These are phyloP conservation scores for Fusarium begoniae DNA, from an alignment of 2,329 filamentous ascomycete species.

Conservation along the genomic window DNA sequence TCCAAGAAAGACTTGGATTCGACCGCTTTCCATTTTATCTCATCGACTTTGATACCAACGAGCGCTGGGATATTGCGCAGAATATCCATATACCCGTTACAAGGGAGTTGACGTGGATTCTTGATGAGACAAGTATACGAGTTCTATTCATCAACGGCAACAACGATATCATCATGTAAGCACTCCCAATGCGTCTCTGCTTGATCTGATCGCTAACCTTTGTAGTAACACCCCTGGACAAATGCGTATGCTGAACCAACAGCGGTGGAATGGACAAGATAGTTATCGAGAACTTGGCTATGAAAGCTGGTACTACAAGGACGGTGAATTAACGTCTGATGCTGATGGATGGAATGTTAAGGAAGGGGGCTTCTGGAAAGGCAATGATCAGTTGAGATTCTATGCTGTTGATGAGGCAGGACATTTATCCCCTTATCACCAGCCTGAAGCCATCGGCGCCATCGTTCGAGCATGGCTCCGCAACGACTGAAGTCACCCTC, in stretches of 20 bases:
- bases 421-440: constrained; percentile 8
- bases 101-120: constrained; percentile 8
- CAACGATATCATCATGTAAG: constrained; percentile 23
- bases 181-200: accelerated
- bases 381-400: constrained; percentile 8
- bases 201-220: accelerated
- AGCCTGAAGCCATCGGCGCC: constrained; percentile 18
- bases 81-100: constrained; percentile 24
- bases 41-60: constrained; percentile 2
- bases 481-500: neutral
- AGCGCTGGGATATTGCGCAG: constrained; percentile 12
- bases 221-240: constrained; percentile 22
- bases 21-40: neutral
- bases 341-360: neutral
- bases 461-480: constrained; percentile 14
- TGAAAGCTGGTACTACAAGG: neutral
- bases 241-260: constrained; percentile 21
- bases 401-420: constrained; percentile 29
- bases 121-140: constrained; percentile 8
- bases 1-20: constrained; percentile 22
- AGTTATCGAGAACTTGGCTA: neutral
- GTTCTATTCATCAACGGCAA: constrained; percentile 19
- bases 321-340: neutral
- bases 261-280: constrained; percentile 2
- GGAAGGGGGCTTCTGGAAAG: constrained; percentile 25